These are phyloP conservation scores for Tetraselmis chui DNA, from an alignment of 139 green algal genomes.

Conservation along the genomic window DNA sequence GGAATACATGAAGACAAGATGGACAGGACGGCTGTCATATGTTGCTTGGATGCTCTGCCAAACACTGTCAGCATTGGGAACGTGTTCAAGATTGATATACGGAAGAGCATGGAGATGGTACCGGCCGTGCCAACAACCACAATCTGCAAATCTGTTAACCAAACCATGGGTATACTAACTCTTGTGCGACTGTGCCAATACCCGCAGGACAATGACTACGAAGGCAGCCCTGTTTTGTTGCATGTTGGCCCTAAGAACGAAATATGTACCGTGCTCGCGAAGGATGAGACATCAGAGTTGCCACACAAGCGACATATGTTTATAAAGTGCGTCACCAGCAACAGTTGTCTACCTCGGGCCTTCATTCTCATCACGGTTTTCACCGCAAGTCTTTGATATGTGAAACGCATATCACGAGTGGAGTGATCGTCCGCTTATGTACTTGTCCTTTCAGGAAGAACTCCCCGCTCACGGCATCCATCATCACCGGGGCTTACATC, in stretches of 20 bases:
- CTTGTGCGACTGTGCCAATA: too few relatives aligned
- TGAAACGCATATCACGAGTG: background rate
- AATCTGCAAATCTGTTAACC: too few relatives aligned
- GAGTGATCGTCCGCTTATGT: background rate
- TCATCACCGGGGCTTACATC: background rate
- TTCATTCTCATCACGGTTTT: too few relatives aligned
- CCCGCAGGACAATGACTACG: background rate
- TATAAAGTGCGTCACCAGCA: too few relatives aligned
- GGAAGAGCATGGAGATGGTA: background rate
- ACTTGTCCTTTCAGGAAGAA: background rate
- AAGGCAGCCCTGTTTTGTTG: background rate
- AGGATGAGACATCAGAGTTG: background rate
- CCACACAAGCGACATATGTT: background rate
- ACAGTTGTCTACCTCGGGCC: too few relatives aligned
- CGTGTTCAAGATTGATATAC: background rate
- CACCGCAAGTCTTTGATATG: too few relatives aligned
- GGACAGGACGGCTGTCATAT: background rate
- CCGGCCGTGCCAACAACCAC: too few relatives aligned
- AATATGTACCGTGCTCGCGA: too few relatives aligned
- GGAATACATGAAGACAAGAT: background rate
- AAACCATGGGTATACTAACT: too few relatives aligned
- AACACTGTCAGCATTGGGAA: background rate
- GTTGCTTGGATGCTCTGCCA: background rate
- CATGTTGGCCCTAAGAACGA: background rate
- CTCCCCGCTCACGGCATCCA: background rate